Base-by-base conservation (phyloP, 768 basidiomycete genomes). In the Dictyophora rubrovolvata region DNA sequence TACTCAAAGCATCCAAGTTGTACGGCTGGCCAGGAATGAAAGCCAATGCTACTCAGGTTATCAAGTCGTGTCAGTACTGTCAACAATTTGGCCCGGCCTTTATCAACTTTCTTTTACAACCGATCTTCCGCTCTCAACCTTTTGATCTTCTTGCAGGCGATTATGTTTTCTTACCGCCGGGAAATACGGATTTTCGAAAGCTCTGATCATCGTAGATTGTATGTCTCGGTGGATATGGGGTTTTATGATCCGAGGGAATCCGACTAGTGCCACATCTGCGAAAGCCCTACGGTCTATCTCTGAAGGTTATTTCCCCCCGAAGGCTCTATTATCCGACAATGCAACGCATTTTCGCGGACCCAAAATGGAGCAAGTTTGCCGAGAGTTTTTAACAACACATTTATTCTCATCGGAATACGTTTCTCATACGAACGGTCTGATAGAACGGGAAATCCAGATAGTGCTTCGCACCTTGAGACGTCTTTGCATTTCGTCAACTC, bases 121-220 rank as follows among this genome's bases (percentile, higher is more conserved):
- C 72, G 0, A 72, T 76, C 46, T 73, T 68, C 6, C 36, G 69
- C 0, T 57, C 65, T 0, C 72, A 72, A 53, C 75, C 74, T 4
- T 75, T 74, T 60, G 67, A 75, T 53, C 63, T 76, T 2, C n/a
- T 75, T 14, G 72, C 73, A 0, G 66, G 61, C 0, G 70, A 77
- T 63, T 71, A 72, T 37, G 63, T 77, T 11, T 68, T 68, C 0
- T 57, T 75, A 59, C 72, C 71, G 0, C 63, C 37, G 9, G 74
- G 72, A 71, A 66, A 48, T 72, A 72, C 0, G 69, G 71, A 0
- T 71, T 62, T 51, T 63, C 65, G 12, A 72, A 63, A 1, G 18
- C 74, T 1, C 62, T 66, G 0, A 57, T 75, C 1, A 69, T 63
- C 22, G 46, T 75, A 5, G 73, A 76, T 58, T 54, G 50, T 6